A percentile compares a stretch with the other conserved stretches of the same genome.
Evolutionary conservation across 305 asterid genomes (phyloP).

Genomic region (Nicotiana rustica): DNA sequence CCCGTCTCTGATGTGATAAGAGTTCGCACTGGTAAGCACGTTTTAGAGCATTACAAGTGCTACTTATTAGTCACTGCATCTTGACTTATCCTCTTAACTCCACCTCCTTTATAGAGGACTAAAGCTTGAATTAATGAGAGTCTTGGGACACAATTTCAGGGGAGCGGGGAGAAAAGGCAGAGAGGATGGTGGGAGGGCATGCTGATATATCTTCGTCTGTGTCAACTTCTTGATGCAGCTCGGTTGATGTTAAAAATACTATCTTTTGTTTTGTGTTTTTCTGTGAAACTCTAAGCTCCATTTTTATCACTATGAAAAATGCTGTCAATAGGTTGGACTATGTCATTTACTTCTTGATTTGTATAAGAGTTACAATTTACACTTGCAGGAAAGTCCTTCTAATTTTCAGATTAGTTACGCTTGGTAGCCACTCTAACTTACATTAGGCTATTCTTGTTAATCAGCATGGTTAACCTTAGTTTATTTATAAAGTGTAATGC

Average conservation of each 20-base stretch:
- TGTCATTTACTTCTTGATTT: too few relatives aligned
- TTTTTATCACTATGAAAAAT: too few relatives aligned
- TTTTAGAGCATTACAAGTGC: not conserved
- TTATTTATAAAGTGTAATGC: too few relatives aligned
- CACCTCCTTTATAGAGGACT: not conserved
- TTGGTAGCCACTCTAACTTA: too few relatives aligned
- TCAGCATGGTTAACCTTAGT: too few relatives aligned
- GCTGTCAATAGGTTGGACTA: too few relatives aligned
- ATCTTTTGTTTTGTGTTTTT: too few relatives aligned
- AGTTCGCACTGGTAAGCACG: conserved; percentile 79
- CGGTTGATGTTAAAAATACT: not conserved
- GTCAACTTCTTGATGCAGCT: conserved; percentile 19
- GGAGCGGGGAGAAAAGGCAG: conserved; percentile 86
- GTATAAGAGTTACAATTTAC: too few relatives aligned
- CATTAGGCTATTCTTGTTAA: too few relatives aligned
- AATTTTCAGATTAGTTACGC: too few relatives aligned
- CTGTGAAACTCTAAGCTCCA: too few relatives aligned
- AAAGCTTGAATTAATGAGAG: conserved; percentile 25
- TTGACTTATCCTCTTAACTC: not conserved
- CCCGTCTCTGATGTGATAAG: conserved; percentile 83
- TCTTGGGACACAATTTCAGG: conserved; percentile 49
- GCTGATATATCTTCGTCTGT: conserved; percentile 54
- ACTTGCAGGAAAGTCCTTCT: too few relatives aligned
- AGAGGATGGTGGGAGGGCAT: conserved; percentile 87
- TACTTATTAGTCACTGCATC: not conserved